phyloP scores from a whole-genome alignment of 352 stramenopile genomes.

The Pythium monospermum region DNA sequence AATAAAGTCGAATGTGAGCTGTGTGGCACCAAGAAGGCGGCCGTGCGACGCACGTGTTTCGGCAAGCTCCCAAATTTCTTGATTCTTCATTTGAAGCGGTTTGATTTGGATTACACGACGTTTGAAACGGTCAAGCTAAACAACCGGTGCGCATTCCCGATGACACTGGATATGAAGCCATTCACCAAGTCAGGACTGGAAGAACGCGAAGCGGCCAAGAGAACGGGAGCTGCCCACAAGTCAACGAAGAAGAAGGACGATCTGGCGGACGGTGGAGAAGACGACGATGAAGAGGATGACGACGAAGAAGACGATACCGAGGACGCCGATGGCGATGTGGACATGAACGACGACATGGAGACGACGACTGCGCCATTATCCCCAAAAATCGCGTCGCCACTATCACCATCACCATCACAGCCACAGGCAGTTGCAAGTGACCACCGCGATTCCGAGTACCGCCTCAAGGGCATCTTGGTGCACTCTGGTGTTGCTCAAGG shows the following conservation, averaged over 20 bases:
- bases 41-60: constrained; percentile 93
- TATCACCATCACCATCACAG: too few species aligned
- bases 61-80: constrained; percentile 95
- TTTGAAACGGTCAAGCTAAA: constrained; percentile 99
- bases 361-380: too few species aligned
- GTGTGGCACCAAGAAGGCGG: constrained; percentile 97
- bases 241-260: not conserved
- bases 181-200: constrained; percentile 98
- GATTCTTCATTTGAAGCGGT: constrained; percentile 98
- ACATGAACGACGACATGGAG: constrained; percentile 15
- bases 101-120: constrained; percentile 99
- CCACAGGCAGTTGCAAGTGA: too few species aligned
- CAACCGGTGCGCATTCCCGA: constrained; percentile 96
- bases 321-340: constrained; percentile 5
- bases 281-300: constrained; percentile 1
- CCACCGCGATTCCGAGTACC: constrained; percentile 95
- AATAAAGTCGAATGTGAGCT: constrained; percentile 98
- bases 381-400: too few species aligned
- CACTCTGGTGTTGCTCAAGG: constrained; percentile 98
- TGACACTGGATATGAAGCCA: constrained; percentile 97
- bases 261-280: constrained; percentile 7
- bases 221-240: not conserved
- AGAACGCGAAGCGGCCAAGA: constrained; percentile 60
- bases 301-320: not conserved
- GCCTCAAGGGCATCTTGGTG: constrained; percentile 96